Conservation (phyloP, 805 yeast genomes). For the Huiozyma sinensis region DNA sequence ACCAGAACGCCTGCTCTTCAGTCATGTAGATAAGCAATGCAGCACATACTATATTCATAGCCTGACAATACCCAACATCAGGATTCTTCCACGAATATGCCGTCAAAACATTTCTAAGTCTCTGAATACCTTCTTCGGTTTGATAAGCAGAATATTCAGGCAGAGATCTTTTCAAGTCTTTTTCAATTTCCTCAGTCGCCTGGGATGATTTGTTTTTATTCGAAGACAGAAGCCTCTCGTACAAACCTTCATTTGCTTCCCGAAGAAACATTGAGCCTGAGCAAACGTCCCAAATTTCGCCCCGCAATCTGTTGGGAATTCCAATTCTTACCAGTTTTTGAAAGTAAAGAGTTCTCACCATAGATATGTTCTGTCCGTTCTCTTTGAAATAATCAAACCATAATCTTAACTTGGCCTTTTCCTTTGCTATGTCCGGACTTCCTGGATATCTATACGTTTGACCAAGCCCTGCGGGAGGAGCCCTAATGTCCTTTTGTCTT, state of each 20-base stretch:
- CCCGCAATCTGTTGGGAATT: conserved; percentile 85
- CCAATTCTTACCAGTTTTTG: conserved; percentile 83
- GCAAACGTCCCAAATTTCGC: conserved; percentile 91
- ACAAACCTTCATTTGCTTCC: conserved; percentile 49
- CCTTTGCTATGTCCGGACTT: conserved; percentile 62
- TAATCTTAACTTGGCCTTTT: conserved; percentile 73
- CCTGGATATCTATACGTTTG: conserved; percentile 82
- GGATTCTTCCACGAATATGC: conserved; percentile 97
- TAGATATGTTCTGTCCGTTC: conserved; percentile 75
- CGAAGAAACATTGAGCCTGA: conserved; percentile 78
- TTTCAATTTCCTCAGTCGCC: conserved; percentile 94
- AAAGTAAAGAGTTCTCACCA: conserved; percentile 65
- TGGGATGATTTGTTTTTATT: conserved; percentile 56
- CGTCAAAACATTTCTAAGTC: conserved; percentile 77
- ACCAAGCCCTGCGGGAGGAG: conserved; percentile 83
- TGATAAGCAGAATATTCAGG: conserved; percentile 97
- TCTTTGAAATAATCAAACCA: conserved; percentile 88
- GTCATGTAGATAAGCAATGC: conserved; percentile 74
- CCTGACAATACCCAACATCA: conserved; percentile 96
- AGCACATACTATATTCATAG: conserved; percentile 90
- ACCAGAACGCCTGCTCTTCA: conserved; percentile 97
- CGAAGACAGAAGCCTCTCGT: conserved; percentile 45
- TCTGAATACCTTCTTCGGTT: conserved; percentile 67
- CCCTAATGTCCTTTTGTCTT: conserved; percentile 31
- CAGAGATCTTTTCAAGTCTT: conserved; percentile 84